Evolutionary conservation across 75 land plant species (phyloP), one percentile per base, ranked within the genome.

Genomic region (Selaginella moellendorffii): DNA sequence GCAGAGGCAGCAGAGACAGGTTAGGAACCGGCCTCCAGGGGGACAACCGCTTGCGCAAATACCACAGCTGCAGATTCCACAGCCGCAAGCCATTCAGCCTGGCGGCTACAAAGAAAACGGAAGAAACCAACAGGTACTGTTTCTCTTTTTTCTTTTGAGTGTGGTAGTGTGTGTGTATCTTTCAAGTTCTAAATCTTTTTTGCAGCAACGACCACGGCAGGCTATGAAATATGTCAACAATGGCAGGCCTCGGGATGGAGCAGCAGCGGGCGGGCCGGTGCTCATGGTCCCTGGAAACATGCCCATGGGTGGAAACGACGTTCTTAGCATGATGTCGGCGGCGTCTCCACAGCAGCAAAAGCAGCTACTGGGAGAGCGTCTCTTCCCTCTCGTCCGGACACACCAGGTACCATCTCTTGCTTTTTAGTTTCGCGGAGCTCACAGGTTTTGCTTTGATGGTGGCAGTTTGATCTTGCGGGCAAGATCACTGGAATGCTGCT

Each of bases 401-500:
- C 80, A 52, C 26, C 72, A 81, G 86, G 90, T 86, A 59, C 29
- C 1, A 31, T 53, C 2, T n/a, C n/a, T n/a, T n/a, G n/a, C n/a
- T n/a, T n/a, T n/a, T n/a, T n/a, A n/a, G n/a, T n/a, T n/a, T n/a
- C n/a, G n/a, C n/a, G n/a, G n/a, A n/a, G n/a, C n/a, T n/a, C n/a
- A n/a, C n/a, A n/a, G n/a, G n/a, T n/a, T n/a, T n/a, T n/a, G n/a
- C n/a, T n/a, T n/a, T n/a, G n/a, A n/a, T n/a, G n/a, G n/a, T n/a
- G n/a, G 66, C 79, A 86, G 90, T 63, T 53, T 68, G 83, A 83
- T 65, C 84, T 86, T 42, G 90, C 87, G 30, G 80, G 80, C 1
- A 86, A 86, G 54, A 86, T 86, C 26, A 86, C 90, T 29, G 90
- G 90, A 0, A 86, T 86, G 90, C 71, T 86, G 17, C 51, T 86